These are phyloP conservation scores for Scheffersomyces illinoinensis DNA, from an alignment of 1,139 yeast genomes.

Conservation along the genomic window DNA sequence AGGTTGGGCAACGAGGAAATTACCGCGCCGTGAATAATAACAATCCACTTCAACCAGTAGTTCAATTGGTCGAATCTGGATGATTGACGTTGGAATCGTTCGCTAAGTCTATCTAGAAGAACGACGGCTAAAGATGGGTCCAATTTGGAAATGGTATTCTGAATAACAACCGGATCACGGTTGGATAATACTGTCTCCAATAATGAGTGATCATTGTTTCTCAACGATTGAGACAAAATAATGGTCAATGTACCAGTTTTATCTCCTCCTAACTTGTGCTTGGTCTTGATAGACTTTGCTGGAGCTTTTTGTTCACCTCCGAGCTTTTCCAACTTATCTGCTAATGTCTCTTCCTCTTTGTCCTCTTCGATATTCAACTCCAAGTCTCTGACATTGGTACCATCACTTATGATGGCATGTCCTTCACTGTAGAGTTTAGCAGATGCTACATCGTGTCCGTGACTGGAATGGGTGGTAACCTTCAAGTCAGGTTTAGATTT, in stretches of 20 bases:
- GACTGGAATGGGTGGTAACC: constrained; percentile 37
- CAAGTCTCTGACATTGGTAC: constrained; percentile 61
- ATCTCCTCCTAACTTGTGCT: constrained; percentile 31
- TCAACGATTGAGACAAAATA: constrained; percentile 68
- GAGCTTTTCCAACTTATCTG: constrained; percentile 57
- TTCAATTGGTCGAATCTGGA: constrained; percentile 72
- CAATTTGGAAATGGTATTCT: constrained; percentile 67
- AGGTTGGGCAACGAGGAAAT: constrained; percentile 71
- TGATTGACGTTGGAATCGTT: constrained; percentile 68
- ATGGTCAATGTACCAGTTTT: constrained; percentile 66
- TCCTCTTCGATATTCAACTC: constrained; percentile 44
- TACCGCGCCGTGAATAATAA: constrained; percentile 86
- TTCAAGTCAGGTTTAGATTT: constrained; percentile 42
- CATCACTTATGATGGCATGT: constrained; percentile 63
- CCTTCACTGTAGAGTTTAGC: constrained; percentile 69
- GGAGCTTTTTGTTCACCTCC: constrained; percentile 25
- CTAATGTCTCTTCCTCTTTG: constrained; percentile 53
- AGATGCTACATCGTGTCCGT: constrained; percentile 74
- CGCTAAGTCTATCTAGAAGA: constrained; percentile 80
- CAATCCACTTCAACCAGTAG: constrained; percentile 91
- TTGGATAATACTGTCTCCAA: constrained; percentile 79
- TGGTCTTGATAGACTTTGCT: constrained; percentile 21
- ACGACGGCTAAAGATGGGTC: constrained; percentile 73
- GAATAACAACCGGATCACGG: constrained; percentile 72
- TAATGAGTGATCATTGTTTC: constrained; percentile 68